phyloP scores from a whole-genome alignment of 441 rosid genomes.

The Raphanus hybrid region DNA sequence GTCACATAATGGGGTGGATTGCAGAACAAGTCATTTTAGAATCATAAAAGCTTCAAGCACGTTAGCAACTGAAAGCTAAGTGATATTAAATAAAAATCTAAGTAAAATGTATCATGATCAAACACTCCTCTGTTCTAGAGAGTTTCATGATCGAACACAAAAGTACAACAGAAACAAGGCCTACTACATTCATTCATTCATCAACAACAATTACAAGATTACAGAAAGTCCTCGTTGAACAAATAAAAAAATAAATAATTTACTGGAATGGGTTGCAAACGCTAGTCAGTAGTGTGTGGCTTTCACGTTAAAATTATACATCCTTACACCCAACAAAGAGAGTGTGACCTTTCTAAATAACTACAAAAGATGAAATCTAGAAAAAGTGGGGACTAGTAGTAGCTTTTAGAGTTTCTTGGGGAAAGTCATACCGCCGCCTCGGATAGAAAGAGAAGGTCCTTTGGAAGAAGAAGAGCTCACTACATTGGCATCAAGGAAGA shows the following conservation, averaged over 20 bases:
- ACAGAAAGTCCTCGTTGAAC: constrained; percentile 20
- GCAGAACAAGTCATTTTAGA: neutral
- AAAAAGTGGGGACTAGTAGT: constrained; percentile 17
- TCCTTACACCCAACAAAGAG: constrained; percentile 37
- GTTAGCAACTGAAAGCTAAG: neutral
- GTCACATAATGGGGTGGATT: neutral
- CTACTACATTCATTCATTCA: constrained; percentile 33
- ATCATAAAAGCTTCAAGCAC: neutral
- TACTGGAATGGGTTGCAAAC: constrained; percentile 31
- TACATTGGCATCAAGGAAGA: constrained; percentile 65
- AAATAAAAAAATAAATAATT: constrained; percentile 38
- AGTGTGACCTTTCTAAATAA: constrained; percentile 7
- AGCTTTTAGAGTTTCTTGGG: constrained; percentile 38
- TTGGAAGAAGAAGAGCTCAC: constrained; percentile 57
- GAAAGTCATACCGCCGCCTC: constrained; percentile 44
- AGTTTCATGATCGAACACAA: neutral
- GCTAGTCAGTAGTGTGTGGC: constrained; percentile 28
- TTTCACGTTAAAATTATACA: constrained; percentile 42
- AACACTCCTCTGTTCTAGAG: constrained; percentile 6
- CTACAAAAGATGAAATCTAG: constrained; percentile 38
- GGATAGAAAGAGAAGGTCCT: constrained; percentile 61
- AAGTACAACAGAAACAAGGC: constrained; percentile 20
- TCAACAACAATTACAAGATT: constrained; percentile 41
- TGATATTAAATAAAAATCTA: neutral
- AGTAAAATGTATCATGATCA: neutral